phyloP scores from a whole-genome alignment of 2,329 filamentous ascomycete genomes.

The Proliferodiscus dingleyae region DNA sequence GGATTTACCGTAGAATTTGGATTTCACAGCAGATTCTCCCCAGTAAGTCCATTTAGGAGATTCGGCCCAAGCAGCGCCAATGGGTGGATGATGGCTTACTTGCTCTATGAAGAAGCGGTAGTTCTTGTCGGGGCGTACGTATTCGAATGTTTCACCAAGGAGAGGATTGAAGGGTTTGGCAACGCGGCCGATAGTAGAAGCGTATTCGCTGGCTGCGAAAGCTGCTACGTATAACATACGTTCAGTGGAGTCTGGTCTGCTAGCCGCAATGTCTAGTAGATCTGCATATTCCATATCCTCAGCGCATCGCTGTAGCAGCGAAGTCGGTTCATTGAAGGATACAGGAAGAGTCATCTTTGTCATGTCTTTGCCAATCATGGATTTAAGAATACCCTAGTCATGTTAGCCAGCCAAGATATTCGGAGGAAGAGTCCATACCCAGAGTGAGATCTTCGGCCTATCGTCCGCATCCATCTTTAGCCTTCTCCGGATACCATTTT shows the following conservation, averaged over 20 bases:
- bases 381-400: conserved; percentile 97
- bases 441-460: conserved; percentile 88
- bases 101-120: conserved; percentile 99
- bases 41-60: conserved; percentile 95
- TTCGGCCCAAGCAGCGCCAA: conserved; percentile 91
- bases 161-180: conserved; percentile 98
- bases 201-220: conserved; percentile 94
- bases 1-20: conserved; percentile 95
- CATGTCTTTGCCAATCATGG: conserved; percentile 99
- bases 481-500: conserved; percentile 74
- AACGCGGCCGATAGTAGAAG: conserved; percentile 91
- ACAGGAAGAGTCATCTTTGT: conserved; percentile 99
- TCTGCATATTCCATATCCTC: conserved; percentile 99
- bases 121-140: conserved; percentile 90
- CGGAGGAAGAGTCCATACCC: too few relatives aligned
- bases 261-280: conserved; percentile 81
- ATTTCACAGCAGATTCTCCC: conserved; percentile 91
- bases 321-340: conserved; percentile 97
- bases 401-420: too few relatives aligned
- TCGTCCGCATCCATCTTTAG: conserved; percentile 90
- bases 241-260: conserved; percentile 81
- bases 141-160: conserved; percentile 94
- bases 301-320: conserved; percentile 85
- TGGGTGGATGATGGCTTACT: conserved; percentile 92
- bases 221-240: conserved; percentile 91